Evolutionary conservation across 2,329 filamentous ascomycete species (phyloP).

Genomic region (Periconia macrospinosa): DNA sequence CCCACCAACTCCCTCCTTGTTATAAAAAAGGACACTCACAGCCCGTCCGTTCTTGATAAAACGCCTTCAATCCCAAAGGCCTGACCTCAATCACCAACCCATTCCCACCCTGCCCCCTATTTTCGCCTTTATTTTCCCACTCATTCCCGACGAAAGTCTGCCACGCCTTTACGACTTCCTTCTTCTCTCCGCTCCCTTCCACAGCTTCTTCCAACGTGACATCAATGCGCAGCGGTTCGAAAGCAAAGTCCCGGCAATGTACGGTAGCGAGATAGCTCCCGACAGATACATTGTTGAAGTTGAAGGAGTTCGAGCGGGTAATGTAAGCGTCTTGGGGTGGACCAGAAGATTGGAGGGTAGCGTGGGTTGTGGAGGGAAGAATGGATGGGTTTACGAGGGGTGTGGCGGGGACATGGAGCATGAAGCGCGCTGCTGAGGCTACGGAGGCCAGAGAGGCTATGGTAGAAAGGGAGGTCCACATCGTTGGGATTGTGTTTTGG

Average conservation of each 20-base stretch:
- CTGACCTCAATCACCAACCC: slow-evolving; percentile 62
- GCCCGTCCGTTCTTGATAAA: slow-evolving; percentile 72
- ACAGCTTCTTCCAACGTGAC: slow-evolving; percentile 48
- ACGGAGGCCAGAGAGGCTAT: slow-evolving; percentile 47
- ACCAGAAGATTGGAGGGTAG: slow-evolving; percentile 64
- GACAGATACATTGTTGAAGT: slow-evolving; percentile 70
- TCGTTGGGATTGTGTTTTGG: slow-evolving; percentile 10
- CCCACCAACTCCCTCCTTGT: neutral
- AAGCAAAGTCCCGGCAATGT: slow-evolving; percentile 72
- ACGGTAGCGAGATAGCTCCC: slow-evolving; percentile 84
- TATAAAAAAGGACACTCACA: slow-evolving; percentile 61
- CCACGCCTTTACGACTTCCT: slow-evolving; percentile 65
- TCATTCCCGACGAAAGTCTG: slow-evolving; percentile 88
- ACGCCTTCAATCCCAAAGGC: slow-evolving; percentile 67
- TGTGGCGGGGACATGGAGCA: slow-evolving; percentile 55
- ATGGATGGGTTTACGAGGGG: slow-evolving; percentile 49
- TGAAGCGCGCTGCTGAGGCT: slow-evolving; percentile 49
- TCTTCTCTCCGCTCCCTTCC: slow-evolving; percentile 33
- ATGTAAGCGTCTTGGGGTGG: slow-evolving; percentile 62
- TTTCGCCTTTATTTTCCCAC: slow-evolving; percentile 83
- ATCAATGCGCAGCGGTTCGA: slow-evolving; percentile 80
- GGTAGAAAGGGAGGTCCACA: slow-evolving; percentile 39
- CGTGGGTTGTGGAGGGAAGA: slow-evolving; percentile 61
- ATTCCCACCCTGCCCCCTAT: slow-evolving; percentile 48
- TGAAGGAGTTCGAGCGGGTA: slow-evolving; percentile 69